A percentile compares a stretch with the other conserved stretches of the same genome.
Evolutionary conservation across 2,329 filamentous ascomycete species (phyloP).

Genomic region (Gaeumannomyces tritici): DNA sequence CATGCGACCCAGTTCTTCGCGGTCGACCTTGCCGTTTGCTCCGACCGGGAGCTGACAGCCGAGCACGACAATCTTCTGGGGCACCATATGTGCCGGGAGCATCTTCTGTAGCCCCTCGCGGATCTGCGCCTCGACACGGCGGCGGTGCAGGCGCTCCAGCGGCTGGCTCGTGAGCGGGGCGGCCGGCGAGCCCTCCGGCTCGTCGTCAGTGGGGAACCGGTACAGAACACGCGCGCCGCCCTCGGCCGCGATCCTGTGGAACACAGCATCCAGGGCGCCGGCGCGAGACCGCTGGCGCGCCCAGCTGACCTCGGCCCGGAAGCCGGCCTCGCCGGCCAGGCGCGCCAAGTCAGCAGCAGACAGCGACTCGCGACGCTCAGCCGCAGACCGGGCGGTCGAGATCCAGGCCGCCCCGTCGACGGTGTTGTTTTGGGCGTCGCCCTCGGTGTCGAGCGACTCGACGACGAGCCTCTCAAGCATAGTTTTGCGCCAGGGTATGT

Average conservation of each 20-base stretch:
- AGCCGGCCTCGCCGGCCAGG: neutral
- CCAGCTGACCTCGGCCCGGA: neutral
- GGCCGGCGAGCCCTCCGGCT: neutral
- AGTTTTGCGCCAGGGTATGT: neutral
- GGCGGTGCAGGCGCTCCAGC: neutral
- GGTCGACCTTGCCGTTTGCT: constrained; percentile 53
- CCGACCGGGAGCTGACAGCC: constrained; percentile 40
- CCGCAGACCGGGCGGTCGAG: neutral
- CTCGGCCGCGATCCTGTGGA: neutral
- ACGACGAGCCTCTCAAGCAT: neutral
- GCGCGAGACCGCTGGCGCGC: neutral
- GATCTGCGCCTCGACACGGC: neutral
- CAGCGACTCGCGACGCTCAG: neutral
- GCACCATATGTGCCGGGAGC: constrained; percentile 53
- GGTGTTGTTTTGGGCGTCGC: neutral
- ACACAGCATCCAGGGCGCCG: neutral
- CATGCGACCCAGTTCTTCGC: constrained; percentile 25
- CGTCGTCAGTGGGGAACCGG: neutral
- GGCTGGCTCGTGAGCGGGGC: neutral
- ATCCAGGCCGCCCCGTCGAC: neutral
- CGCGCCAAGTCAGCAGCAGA: neutral
- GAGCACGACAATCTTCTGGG: constrained; percentile 40
- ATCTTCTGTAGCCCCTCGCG: neutral
- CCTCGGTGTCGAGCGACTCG: neutral
- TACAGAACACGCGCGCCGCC: neutral